Evolutionary conservation across 129 eudicot genomes (phyloP), one percentile per base, ranked within the genome.

Genomic region (Flaveria bidentis): DNA sequence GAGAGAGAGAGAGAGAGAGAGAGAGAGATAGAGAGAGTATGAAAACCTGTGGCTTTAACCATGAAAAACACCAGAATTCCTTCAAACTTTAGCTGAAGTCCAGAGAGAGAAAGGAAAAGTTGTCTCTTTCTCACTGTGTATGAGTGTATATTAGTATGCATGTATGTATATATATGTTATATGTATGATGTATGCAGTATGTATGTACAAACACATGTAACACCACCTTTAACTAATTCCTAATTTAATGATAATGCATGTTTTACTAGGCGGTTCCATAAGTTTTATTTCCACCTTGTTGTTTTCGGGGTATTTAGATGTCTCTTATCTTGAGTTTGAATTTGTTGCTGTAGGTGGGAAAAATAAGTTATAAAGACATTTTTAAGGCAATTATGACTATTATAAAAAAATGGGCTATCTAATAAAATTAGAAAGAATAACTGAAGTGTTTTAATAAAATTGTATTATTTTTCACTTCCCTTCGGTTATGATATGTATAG

Each of bases 81-180:
- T 84, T 83, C 56, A 72, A 65, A 83, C 92, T 87, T 87, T 90
- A 86, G 84, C 90, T 65, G 86, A 85, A 85, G 79, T 51, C 85
- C 83, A 83, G 88, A 69, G 86, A 81, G 88, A 82, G 80, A 91
- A 91, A 86, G 91, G 82, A 84, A 88, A 90, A 84, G 89, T 15
- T 74, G 61, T 64, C 70, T 46, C 82, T 76, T 5, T 64, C 53
- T 45, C 46, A 57, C 69, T 69, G 50, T 65, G 11, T 51, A 13
- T 45, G 50, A 6, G 49, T 69, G 33, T 50, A 57, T 23, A 45
- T 50, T 49, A 17, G 53, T 67, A 49, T 33, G 44, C 69, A 60
- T 67, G 33, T 36, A 39, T 45, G 69, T 56, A 49, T 71, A 66
- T 25, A 12, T 44, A 6, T 73, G 22, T 20, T 65, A 53, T 20